Evolutionary conservation across 345 rosid genomes (phyloP), one percentile per base, ranked within the genome.

Genomic region (Eutrema yunnanense): DNA sequence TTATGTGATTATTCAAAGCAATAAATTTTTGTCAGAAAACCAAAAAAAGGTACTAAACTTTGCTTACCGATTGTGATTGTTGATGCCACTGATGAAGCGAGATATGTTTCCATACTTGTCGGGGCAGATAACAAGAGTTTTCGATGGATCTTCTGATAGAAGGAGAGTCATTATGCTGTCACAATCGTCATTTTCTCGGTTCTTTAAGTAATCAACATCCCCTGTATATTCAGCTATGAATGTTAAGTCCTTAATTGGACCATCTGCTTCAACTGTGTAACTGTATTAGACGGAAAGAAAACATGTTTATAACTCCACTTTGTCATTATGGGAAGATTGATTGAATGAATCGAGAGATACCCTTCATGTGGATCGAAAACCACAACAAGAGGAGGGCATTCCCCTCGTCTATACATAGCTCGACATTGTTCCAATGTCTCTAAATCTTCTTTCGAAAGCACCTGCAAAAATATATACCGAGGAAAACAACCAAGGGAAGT

Each of bases 81-180:
- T 93, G 72, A 93, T 88, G 78, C 98, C 96, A 72, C 82, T 93
- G 80, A 88, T 78, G 83, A 93, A 93, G 67, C 96, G 91, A 65
- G 96, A 87, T 75, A 92, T 80, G 83, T 92, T 92, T 81, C 93
- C 97, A 80, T 80, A 85, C 81, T 84, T 87, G 77, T 92, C 96
- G 14, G 97, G 93, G 73, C 97, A 92, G 52, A 92, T 90, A 64
- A 90, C 92, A 57, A 92, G 92, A 75, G 87, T 80, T 68, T 79
- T 82, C 34, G 83, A 88, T 63, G 89, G 82, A 65, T 90, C 83
- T 49, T 75, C 82, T 47, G 93, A 83, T 65, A 83, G 70, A 68
- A 92, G 92, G 58, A 92, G 93, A 62, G 98, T 90, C 98, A 92
- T 92, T 80, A 90, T 81, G 81, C 93, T 87, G 74, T 92, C 98